Base-by-base conservation (phyloP, 2,329 filamentous ascomycete genomes). In the Herpotrichia juniperi region DNA sequence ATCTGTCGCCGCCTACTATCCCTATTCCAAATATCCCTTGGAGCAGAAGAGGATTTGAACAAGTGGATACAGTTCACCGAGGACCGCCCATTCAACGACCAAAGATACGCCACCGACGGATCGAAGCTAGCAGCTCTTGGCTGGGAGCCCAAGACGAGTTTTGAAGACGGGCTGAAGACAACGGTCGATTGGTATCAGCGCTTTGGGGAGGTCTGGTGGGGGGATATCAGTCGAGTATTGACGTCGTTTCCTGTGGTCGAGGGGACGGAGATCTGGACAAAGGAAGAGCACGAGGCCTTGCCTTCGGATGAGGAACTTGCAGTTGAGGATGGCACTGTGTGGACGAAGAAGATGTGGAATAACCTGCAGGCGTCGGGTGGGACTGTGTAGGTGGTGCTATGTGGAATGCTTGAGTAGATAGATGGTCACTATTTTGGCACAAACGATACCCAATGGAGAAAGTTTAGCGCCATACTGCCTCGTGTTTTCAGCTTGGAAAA, bases 41-140 rank as follows among this genome's bases (percentile, higher is more conserved):
- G 48, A 11, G 69, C 61, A 9, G 73, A 77, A 6, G 51, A 63
- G 11, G 80, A 86, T 47, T 79, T 87, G 48, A 78, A 81, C 52
- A 81, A 81, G 62, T 89, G 86, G 82, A 83, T 93, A 62, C 85
- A 88, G 71, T 88, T 90, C 73, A 91, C 88, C 2, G 82, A 87
- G 57, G 90, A 94, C 74, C 82, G 90, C 17, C 90, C 89, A 0
- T 93, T 74, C 63, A 74, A 74, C 43, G 74, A 76, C 48, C 68
- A 70, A 46, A 65, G 73, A 21, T 74, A 75, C 51, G 71, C 71
- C 2, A 73, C 73, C 1, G 71, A 76, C 40, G 71, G 73, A 0
- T 58, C 71, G 4, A 76, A 76, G 54, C 63, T 76, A 5, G 58
- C 67, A 1, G 58, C 60, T 16, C 59, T 76, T 11, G 74, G 73